These are phyloP conservation scores for Stenogyne calaminthoides DNA, from an alignment of 305 asterid species.

Conservation along the genomic window DNA sequence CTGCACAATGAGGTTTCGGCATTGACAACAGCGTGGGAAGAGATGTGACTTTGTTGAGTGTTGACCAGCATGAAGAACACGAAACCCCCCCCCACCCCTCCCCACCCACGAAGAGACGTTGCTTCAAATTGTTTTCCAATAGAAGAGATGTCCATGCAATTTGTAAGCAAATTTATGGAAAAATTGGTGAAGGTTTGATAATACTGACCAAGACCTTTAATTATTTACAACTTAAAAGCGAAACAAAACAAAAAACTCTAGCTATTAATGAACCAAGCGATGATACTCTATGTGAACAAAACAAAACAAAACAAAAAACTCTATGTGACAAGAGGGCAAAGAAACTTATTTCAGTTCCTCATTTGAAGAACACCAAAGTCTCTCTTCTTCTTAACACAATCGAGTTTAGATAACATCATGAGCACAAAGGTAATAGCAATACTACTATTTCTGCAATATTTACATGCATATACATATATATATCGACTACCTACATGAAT, in stretches of 20 bases:
- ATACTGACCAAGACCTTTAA: not conserved
- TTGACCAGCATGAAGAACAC: too few species aligned
- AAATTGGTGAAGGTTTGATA: not conserved
- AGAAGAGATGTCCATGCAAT: not conserved
- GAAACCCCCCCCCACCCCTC: too few species aligned
- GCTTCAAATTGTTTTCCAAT: not conserved
- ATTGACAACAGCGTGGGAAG: too few species aligned
- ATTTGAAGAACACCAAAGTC: not conserved
- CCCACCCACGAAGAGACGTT: too few species aligned
- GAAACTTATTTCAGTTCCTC: not conserved
- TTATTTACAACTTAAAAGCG: not conserved
- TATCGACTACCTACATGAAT: too few species aligned
- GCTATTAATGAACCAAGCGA: not conserved
- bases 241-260: not conserved
- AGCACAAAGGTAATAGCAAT: constrained; percentile 30
- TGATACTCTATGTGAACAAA: not conserved
- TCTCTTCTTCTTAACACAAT: not conserved
- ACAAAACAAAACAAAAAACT: not conserved
- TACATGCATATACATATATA: too few species aligned
- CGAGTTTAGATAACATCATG: constrained; percentile 12
- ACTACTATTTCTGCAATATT: not conserved
- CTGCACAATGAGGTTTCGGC: too few species aligned
- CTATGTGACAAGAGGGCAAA: not conserved
- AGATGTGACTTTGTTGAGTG: too few species aligned
- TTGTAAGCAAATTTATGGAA: not conserved